Percentiles rank a stretch among this genome's conserved stretches.
These are phyloP conservation scores for Colletotrichum sp. DNA, from an alignment of 2,329 filamentous ascomycete genomes.

Conservation along the genomic window DNA sequence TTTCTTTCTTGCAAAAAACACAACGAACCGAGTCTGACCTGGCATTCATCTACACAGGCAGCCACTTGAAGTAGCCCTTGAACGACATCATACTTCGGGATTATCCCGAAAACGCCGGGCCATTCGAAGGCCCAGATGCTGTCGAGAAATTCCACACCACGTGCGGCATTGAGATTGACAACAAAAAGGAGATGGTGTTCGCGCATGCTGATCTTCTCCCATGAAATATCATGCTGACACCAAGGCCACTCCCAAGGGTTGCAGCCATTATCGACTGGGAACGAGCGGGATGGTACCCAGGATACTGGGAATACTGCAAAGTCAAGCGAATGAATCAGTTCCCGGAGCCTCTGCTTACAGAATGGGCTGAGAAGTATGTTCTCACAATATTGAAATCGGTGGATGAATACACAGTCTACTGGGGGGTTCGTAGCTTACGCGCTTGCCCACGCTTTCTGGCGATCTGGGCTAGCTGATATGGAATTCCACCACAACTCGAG, in stretches of 20 bases:
- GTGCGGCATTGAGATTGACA: neutral
- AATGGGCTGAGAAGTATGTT: neutral
- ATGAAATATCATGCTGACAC: neutral
- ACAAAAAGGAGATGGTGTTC: neutral
- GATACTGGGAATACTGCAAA: neutral
- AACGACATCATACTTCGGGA: neutral
- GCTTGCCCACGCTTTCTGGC: neutral
- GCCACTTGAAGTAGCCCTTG: neutral
- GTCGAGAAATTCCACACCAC: neutral
- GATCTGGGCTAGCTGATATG: neutral
- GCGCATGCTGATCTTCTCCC: neutral
- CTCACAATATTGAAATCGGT: neutral
- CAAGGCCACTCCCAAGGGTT: neutral
- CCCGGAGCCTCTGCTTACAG: neutral
- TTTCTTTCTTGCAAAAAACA: neutral
- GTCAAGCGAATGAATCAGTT: neutral
- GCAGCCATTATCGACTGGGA: neutral
- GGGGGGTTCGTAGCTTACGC: rapidly evolving
- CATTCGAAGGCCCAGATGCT: neutral
- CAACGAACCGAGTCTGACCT: neutral
- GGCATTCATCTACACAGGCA: neutral
- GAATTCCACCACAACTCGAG: neutral
- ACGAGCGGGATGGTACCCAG: neutral
- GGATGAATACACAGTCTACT: neutral
- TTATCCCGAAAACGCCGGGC: rapidly evolving